A percentile compares a stretch with the other conserved stretches of the same genome.
Evolutionary conservation across 192 early-diverging fungal genomes (phyloP).

Genomic region (Coemansia sp.): DNA sequence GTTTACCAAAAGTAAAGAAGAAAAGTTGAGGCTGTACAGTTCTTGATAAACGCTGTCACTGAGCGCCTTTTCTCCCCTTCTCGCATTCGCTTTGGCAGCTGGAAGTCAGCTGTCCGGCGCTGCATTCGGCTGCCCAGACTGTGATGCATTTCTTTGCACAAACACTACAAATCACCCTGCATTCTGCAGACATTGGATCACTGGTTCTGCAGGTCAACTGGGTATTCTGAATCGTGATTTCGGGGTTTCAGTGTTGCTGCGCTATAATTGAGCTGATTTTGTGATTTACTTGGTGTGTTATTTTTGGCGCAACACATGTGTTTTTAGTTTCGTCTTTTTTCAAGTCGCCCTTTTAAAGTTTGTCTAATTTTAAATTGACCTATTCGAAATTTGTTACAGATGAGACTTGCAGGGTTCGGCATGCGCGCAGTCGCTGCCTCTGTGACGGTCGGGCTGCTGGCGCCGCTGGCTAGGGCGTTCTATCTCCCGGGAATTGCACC

Average conservation of each 20-base stretch:
- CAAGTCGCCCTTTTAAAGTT: neutral
- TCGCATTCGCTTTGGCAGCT: neutral
- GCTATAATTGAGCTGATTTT: neutral
- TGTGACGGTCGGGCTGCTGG: conserved; percentile 8
- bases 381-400: conserved; percentile 3
- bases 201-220: neutral
- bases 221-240: neutral
- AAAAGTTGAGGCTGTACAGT: neutral
- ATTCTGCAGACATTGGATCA: conserved; percentile 3
- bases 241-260: neutral
- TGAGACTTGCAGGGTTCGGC: conserved; percentile 9
- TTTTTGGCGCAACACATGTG: too few species aligned
- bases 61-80: neutral
- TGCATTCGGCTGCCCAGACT: neutral
- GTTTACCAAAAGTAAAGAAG: neutral
- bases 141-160: neutral
- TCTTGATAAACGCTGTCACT: neutral
- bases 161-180: neutral
- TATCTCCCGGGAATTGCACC: conserved; percentile 95
- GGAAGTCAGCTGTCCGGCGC: neutral
- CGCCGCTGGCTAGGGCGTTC: conserved; percentile 60
- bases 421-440: conserved; percentile 4
- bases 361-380: neutral
- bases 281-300: neutral
- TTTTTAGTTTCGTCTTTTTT: neutral